Evolutionary conservation across 495 filamentous ascomycete species (phyloP), one percentile per base, ranked within the genome.

Genomic region (Sordaria brevicollis): DNA sequence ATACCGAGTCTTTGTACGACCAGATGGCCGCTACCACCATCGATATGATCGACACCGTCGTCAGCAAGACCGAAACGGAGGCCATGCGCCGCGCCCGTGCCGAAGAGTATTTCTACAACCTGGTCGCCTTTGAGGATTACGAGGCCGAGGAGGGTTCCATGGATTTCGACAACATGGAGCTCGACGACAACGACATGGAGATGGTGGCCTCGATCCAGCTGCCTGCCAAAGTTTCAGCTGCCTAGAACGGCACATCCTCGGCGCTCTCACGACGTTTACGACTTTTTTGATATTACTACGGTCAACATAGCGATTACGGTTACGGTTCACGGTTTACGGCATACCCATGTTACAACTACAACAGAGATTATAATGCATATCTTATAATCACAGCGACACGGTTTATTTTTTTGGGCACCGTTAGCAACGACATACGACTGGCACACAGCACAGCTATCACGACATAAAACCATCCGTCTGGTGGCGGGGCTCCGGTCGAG

Each of bases 41-140:
- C 39, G 65, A 70, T 35, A 41, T 70, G 21, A 25, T 10, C 65
- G 33, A 31, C 35, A 19, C 68, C 34, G 39, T 33, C 11, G 15
- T 29, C 33, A 67, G 37, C 62, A 38, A 19, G 68, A 34, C 21
- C 25, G 33, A 67, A 29, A n/a, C 3, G 9, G 33, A 41, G 33
- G 33, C 13, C 35, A 41, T 39, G 15, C 10, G 25, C 38, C 62
- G 31, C 2, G 8, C 25, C 67, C 29, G 34, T 19, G 68, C 39
- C 33, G 67, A 70, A 13, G 69, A 68, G 19, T 69, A 74, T 38
- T 72, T 72, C 7, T 72, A 57, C n/a, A 39, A 66, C 15, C 35
- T 68, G 3, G 49, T 62, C 49, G 49, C 49, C 49, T 62, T 62
- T 17, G 70, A 65, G 62, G 38, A 71, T 15, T 41, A 66, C 11